These are phyloP conservation scores for Crepidotus variabilis DNA, from an alignment of 768 basidiomycete species.

Conservation along the genomic window DNA sequence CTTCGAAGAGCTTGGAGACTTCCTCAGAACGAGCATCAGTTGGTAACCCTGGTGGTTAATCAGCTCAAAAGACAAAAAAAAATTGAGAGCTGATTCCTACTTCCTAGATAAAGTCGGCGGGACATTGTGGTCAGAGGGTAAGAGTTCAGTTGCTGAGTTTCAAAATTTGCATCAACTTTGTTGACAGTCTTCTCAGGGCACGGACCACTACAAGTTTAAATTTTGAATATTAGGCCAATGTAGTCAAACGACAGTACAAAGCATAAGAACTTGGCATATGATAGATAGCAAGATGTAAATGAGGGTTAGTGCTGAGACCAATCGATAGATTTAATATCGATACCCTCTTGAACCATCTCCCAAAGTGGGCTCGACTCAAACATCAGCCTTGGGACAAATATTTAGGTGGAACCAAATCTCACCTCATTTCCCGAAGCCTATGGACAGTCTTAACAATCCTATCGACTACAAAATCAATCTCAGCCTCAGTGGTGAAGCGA, in stretches of 20 bases:
- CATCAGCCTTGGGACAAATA: slow-evolving; percentile 3
- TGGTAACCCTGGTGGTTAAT: slow-evolving; percentile 58
- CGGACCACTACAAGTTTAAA: slow-evolving; percentile 30
- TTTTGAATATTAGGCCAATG: neutral
- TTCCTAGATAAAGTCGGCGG: slow-evolving; percentile 82
- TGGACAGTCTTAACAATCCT: slow-evolving; percentile 87
- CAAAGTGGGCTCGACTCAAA: slow-evolving; percentile 72
- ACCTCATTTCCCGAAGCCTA: slow-evolving; percentile 92
- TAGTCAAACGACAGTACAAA: neutral
- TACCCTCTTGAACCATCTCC: slow-evolving; percentile 99
- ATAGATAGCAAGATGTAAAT: slow-evolving; percentile 19
- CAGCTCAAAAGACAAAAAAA: slow-evolving; percentile 1
- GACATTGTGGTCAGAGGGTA: slow-evolving; percentile 58
- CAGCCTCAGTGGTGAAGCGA: slow-evolving; percentile 95
- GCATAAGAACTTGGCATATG: slow-evolving; percentile 6
- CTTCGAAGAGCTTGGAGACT: slow-evolving; percentile 85
- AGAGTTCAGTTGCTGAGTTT: slow-evolving; percentile 39
- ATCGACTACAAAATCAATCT: slow-evolving; percentile 90
- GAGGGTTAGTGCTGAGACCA: slow-evolving; percentile 82
- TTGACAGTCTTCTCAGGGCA: slow-evolving; percentile 30
- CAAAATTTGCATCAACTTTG: slow-evolving; percentile 28
- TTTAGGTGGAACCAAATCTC: slow-evolving; percentile 12
- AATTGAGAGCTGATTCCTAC: slow-evolving; percentile 36
- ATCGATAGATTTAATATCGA: slow-evolving; percentile 92
- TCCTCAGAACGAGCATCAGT: slow-evolving; percentile 81